Base-by-base conservation (phyloP, 202 grass and related monocot genomes). In the Setaria italica region DNA sequence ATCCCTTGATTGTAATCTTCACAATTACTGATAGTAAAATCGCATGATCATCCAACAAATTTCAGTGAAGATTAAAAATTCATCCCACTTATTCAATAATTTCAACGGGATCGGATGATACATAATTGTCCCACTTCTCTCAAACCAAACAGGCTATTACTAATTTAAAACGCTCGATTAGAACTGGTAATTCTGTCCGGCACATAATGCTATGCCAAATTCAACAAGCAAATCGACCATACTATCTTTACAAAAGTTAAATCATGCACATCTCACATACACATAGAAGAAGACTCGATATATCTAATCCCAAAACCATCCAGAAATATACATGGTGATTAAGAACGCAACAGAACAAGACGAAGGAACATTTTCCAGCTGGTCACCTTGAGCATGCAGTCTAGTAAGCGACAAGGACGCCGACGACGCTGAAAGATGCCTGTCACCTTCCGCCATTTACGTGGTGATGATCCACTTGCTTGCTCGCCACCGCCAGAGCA, bases 401-500 rank as follows among this genome's bases (percentile, higher is more conserved):
- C 45, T 39, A 71, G 45, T 11, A 54, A n/a, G 17, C 72, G 29
- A 78, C 41, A 82, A 35, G 21, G 39, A 34, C 39, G 39, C 53
- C 53, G 51, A 70, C 66, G 58, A 70, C 66, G 58, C 64, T 17
- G 51, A 72, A 81, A 81, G 48, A 15, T 30, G 9, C 53, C 39
- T 74, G 54, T 29, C 53, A 58, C 35, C 55, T 9, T 77, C 74
- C 55, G 20, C 74, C 55, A 42, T 45, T 50, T 20, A 37, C 72
- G 69, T 16, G 43, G 69, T 16, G 43, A 46, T 16, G 43, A 46
- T 49, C 65, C 16, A 21, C 19, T 69, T 46, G 39, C 14, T 53
- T 51, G 25, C 13, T 33, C 13, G 25, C 25, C 11, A 9, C 47
- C 46, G 12, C 25, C 25, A 51, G 70, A 33, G 15, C 6, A 7